Base-by-base conservation (phyloP, 73 alveolate species). In the Stentor roeselii region DNA sequence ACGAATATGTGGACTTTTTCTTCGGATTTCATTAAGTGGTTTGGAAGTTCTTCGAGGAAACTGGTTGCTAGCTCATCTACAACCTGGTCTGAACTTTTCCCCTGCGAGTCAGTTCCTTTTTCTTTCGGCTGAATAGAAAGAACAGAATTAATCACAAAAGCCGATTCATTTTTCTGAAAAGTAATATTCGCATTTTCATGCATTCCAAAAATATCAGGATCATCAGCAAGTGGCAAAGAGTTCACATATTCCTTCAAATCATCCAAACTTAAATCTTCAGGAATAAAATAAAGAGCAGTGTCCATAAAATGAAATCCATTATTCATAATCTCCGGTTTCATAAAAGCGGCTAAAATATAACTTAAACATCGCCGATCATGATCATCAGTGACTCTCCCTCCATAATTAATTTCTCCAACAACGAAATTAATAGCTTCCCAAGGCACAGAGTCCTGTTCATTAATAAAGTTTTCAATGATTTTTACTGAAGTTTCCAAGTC, bases 301-400 rank as follows among this genome's bases (percentile, higher is more conserved):
- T 89, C 94, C 32, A 95, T 88, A 80, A 93, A 93, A 59, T 76
- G 83, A 83, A 88, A 93, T 74, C 85, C 89, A 34, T 34, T 42
- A 75, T 84, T 84, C 40, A 93, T 89, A 82, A 93, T 85, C 42
- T 87, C 75, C 3, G 96, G 95, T 3, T 91, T 93, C 76, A 92
- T 86, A 82, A 88, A 93, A 80, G 86, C 85, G 39, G 78, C 87
- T 59, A 93, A 84, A 42, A 91, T 92, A 83, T 92, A 87, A 78
- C 92, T 93, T 78, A 98, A 87, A 59, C 96, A 92, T 76, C 97
- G 84, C 85, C 99, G 92, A 93, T 98, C 99, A 93, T 95, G 92
- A 86, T 97, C 99, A 87, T 98, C 99, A 14, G 99, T 98, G 60
- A 98, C 99, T 84, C 99, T 95, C 36, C 99, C 99, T 27, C 99